phyloP scores from a whole-genome alignment of 495 filamentous ascomycete species.

The Penicillium antarcticum region DNA sequence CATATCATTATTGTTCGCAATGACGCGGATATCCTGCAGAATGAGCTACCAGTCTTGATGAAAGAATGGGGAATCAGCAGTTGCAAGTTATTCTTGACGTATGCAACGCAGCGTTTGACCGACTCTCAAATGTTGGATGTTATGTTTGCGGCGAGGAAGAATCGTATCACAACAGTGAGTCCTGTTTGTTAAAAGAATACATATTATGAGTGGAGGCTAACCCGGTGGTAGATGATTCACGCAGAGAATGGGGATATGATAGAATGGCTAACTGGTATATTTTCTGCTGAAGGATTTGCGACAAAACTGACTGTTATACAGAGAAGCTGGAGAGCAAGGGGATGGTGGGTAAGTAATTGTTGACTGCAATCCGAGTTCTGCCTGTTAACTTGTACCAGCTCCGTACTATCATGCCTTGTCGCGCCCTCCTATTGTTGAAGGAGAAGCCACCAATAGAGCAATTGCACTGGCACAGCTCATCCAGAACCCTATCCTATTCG shows the following conservation, averaged over 20 bases:
- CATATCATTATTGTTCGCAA: conserved; percentile 15
- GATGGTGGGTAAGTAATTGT: neutral
- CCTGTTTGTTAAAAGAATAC: conserved; percentile 13
- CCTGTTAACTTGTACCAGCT: neutral
- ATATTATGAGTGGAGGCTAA: no score
- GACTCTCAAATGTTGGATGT: conserved; percentile 14
- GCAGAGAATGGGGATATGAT: conserved; percentile 20
- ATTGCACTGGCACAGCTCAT: conserved; percentile 41
- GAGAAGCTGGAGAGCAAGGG: neutral
- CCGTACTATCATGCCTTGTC: conserved; percentile 38
- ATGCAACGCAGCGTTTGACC: conserved; percentile 7
- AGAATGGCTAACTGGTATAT: conserved; percentile 6
- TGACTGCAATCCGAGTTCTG: neutral
- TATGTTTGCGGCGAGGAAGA: conserved; percentile 1
- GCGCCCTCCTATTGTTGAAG: conserved; percentile 31
- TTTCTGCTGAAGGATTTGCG: neutral
- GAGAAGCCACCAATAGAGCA: conserved; percentile 44
- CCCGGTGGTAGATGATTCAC: conserved; percentile 12
- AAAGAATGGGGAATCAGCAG: conserved; percentile 15
- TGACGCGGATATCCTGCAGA: conserved; percentile 6
- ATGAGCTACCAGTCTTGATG: conserved; percentile 10
- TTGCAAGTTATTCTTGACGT: conserved; percentile 15
- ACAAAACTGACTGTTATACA: neutral
- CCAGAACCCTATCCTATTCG: conserved; percentile 45
- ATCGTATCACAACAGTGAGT: conserved; percentile 11